A percentile compares a stretch with the other conserved stretches of the same genome.
These are phyloP conservation scores for Geotrichum klebahnii DNA, from an alignment of 1,139 yeast species.

Conservation along the genomic window DNA sequence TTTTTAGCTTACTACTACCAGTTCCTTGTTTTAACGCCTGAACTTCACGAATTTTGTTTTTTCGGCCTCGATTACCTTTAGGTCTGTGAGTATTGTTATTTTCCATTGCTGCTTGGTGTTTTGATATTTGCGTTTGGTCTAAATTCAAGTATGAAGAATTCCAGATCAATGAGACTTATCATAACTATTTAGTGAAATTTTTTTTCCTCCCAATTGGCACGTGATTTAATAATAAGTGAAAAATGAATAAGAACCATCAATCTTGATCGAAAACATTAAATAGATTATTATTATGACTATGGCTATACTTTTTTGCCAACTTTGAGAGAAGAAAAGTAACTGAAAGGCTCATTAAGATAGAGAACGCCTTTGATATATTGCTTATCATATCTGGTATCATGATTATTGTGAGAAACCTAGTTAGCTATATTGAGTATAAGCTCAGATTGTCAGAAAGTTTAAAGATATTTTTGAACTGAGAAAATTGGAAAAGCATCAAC, in stretches of 20 bases:
- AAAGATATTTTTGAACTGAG: too few species aligned
- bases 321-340: too few species aligned
- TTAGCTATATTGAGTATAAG: too few species aligned
- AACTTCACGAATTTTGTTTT: constrained; percentile 12
- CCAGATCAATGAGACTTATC: not conserved
- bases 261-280: too few species aligned
- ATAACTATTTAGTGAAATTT: not conserved
- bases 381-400: too few species aligned
- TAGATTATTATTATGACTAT: too few species aligned
- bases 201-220: not conserved
- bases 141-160: not conserved
- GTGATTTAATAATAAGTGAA: not conserved
- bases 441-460: too few species aligned
- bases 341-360: too few species aligned
- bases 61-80: constrained; percentile 4
- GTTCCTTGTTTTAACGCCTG: constrained; percentile 18
- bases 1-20: constrained; percentile 48
- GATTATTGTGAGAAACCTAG: too few species aligned
- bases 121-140: not conserved
- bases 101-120: not conserved
- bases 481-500: too few species aligned
- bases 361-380: too few species aligned
- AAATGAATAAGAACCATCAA: too few species aligned
- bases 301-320: not conserved
- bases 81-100: not conserved